phyloP scores from a whole-genome alignment of 495 filamentous ascomycete genomes.

The Symbiotaphrina buchneri region DNA sequence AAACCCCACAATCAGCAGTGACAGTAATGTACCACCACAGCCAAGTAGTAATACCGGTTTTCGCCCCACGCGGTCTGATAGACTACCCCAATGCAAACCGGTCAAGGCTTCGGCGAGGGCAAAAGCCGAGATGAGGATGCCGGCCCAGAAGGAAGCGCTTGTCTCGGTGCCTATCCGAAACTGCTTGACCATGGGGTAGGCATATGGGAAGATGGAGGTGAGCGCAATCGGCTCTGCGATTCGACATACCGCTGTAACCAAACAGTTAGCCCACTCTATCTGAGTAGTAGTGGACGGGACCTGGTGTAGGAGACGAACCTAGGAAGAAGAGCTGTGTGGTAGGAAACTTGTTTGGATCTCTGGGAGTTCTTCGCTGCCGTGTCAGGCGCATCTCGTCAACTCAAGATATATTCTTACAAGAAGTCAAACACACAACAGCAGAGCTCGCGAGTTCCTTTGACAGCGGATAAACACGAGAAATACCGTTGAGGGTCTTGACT shows the following conservation, averaged over 20 bases:
- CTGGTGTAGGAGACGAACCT: conserved; percentile 19
- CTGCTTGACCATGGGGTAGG: conserved; percentile 59
- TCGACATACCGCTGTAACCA: conserved; percentile 55
- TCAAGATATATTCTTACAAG: too few species aligned
- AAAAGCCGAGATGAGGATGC: conserved; percentile 70
- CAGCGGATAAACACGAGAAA: too few species aligned
- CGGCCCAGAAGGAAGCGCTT: conserved; percentile 65
- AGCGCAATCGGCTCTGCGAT: conserved; percentile 77
- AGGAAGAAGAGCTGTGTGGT: conserved; percentile 56
- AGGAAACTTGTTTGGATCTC: conserved; percentile 42
- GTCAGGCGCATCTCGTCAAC: too few species aligned
- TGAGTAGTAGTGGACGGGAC: too few species aligned
- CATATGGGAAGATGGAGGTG: conserved; percentile 74
- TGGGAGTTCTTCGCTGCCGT: too few species aligned
- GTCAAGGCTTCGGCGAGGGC: conserved; percentile 59
- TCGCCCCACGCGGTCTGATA: conserved; percentile 63
- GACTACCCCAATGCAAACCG: conserved; percentile 64
- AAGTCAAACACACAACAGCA: too few species aligned
- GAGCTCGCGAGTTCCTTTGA: too few species aligned
- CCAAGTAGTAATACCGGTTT: conserved; percentile 68
- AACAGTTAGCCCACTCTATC: too few species aligned
- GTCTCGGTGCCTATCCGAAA: conserved; percentile 41
- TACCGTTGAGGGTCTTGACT: too few species aligned
- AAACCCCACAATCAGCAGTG: conserved; percentile 64
- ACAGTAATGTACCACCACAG: conserved; percentile 57